These are phyloP conservation scores for Hysterium pulicare DNA, from an alignment of 2,329 filamentous ascomycete species.

Conservation along the genomic window DNA sequence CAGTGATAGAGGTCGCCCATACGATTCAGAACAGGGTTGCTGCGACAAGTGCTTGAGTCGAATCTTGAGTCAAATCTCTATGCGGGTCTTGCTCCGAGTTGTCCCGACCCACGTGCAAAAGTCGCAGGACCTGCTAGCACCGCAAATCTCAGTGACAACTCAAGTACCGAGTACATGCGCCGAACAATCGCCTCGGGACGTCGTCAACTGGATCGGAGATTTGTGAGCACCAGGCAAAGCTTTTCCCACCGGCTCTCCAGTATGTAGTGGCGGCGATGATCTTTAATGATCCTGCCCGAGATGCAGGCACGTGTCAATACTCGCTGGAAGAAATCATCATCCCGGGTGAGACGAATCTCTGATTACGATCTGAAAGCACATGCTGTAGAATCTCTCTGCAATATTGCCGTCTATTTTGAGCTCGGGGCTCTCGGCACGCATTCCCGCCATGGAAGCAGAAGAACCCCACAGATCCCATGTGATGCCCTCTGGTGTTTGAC, in stretches of 20 bases:
- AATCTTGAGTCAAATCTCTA: too few species aligned
- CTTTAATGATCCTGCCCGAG: neutral
- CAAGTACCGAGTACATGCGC: neutral
- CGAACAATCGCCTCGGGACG: neutral
- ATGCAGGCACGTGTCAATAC: neutral
- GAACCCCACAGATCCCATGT: neutral
- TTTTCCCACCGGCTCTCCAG: neutral
- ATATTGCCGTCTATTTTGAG: slow-evolving; percentile 1
- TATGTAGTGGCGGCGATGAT: neutral
- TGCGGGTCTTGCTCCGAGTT: neutral
- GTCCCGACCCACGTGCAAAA: slow-evolving; percentile 4
- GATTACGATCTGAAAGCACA: too few species aligned
- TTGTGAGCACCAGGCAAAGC: too few species aligned
- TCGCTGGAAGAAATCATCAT: neutral
- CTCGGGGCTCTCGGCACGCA: slow-evolving; percentile 3
- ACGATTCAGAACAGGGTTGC: neutral
- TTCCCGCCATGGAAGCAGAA: neutral
- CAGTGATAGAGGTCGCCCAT: neutral
- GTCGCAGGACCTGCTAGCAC: neutral
- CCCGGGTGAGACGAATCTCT: neutral
- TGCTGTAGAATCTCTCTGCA: too few species aligned
- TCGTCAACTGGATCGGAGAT: neutral
- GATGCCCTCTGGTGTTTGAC: neutral
- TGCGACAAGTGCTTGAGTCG: neutral
- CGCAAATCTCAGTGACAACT: slow-evolving; percentile 3